Evolutionary conservation across 805 yeast genomes (phyloP), one percentile per base, ranked within the genome.

Genomic region (Ogataea allantospora): DNA sequence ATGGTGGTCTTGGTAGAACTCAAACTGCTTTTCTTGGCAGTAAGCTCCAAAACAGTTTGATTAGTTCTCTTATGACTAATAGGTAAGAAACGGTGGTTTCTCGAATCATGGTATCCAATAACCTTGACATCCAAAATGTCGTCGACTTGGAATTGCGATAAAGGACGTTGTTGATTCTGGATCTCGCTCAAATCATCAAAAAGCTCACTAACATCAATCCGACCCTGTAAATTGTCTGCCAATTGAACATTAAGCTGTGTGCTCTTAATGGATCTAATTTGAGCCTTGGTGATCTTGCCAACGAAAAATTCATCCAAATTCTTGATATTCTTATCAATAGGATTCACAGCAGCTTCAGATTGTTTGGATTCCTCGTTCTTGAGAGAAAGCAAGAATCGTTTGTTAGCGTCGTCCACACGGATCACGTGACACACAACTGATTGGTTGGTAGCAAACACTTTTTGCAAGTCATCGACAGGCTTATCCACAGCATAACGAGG

Each of bases 221-320:
- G 76, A 25, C 95, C 97, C 51, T 77, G 83, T 44, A 79, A 67
- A 55, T 83, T 80, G 43, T 83, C 93, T 36, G 93, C 88, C 30
- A 88, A 66, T 33, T 73, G 73, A 13, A 89, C 83, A 51, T 80
- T 80, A 48, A 89, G 65, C 63, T 86, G 93, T 5, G 86, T 77
- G 21, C 75, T 77, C 56, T 83, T 85, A 24, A 85, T 72, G 1
- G 80, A 66, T 33, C 72, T 79, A 38, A 89, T 63, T 12, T 57
- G 54, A 26, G 82, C 91, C 43, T 74, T 71, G 7, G 88, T 79
- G 15, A 71, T 42, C 27, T 66, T 73, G 31, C 95, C 95, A 12
- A 80, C 71, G 5, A 63, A 57, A 50, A 63, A 75, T 17, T 86
- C 88, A 25, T 66, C 65, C 27, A 75, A 48, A 4, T 52, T 46